Evolutionary conservation across 371 early-diverging fungal genomes (phyloP).

Genomic region (Sporodiniella umbellata): DNA sequence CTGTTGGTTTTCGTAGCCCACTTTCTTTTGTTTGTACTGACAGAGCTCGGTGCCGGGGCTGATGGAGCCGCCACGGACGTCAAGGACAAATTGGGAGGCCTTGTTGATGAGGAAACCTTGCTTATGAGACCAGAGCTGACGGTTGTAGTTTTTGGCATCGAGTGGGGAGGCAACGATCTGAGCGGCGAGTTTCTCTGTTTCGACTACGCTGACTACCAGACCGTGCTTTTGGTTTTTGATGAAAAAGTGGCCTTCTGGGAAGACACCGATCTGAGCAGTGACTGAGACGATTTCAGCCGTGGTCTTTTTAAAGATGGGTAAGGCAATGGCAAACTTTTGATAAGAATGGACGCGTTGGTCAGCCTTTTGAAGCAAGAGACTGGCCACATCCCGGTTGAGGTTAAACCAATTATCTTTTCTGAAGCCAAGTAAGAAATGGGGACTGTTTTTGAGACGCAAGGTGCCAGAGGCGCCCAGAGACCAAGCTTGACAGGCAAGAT

Average conservation of each 20-base stretch:
- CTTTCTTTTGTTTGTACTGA: slow-evolving; percentile 41
- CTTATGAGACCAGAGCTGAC: slow-evolving; percentile 55
- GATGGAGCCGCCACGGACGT: slow-evolving; percentile 54
- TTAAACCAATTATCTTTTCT: slow-evolving; percentile 44
- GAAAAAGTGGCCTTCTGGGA: slow-evolving; percentile 60
- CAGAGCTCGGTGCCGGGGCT: slow-evolving; percentile 29
- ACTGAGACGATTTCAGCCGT: slow-evolving; percentile 14
- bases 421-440: slow-evolving; percentile 42
- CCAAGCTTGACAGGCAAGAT: slow-evolving; percentile 30
- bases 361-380: slow-evolving; percentile 31
- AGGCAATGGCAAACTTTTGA: slow-evolving; percentile 31
- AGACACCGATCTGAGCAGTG: slow-evolving; percentile 30
- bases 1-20: slow-evolving; percentile 33
- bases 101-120: slow-evolving; percentile 56
- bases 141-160: slow-evolving; percentile 39
- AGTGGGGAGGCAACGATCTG: slow-evolving; percentile 42
- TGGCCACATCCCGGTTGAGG: slow-evolving; percentile 30
- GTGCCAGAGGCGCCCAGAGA: slow-evolving; percentile 18
- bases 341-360: slow-evolving; percentile 17
- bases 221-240: slow-evolving; percentile 52
- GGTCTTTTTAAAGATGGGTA: slow-evolving; percentile 37
- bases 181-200: slow-evolving; percentile 21
- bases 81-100: slow-evolving; percentile 53
- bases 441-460: slow-evolving; percentile 33
- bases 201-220: slow-evolving; percentile 43